Evolutionary conservation across 257 asterid species (phyloP).

Genomic region (Solanum chaucha): DNA sequence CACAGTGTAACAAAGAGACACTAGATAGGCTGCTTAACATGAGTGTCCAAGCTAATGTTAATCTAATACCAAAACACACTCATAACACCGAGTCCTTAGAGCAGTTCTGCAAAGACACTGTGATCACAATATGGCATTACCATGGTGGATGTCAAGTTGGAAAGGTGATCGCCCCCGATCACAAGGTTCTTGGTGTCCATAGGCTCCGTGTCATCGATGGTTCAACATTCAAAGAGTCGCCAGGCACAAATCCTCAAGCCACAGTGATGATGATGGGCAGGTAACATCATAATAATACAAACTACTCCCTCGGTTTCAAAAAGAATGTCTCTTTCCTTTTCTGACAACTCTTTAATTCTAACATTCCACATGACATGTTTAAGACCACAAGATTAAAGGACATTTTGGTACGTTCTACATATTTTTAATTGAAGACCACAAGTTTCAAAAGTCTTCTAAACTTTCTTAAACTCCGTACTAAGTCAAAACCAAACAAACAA

Average conservation of each 20-base stretch:
- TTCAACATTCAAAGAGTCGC: constrained; percentile 61
- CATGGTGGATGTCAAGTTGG: constrained; percentile 96
- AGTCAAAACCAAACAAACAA: background rate
- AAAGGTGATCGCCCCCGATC: constrained; percentile 48
- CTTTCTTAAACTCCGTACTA: background rate
- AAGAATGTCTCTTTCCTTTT: background rate
- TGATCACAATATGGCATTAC: constrained; percentile 96
- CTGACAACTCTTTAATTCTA: background rate
- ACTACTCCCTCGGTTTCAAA: background rate
- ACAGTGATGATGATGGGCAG: constrained; percentile 94
- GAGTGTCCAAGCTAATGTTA: constrained; percentile 77
- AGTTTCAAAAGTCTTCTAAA: no score
- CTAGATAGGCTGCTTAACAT: constrained; percentile 59
- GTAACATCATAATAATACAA: constrained; percentile 20
- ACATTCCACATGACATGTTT: background rate
- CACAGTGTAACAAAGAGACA: constrained; percentile 29
- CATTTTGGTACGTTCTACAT: background rate
- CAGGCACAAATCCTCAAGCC: constrained; percentile 98
- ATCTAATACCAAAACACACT: constrained; percentile 76
- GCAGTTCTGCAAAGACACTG: constrained; percentile 92
- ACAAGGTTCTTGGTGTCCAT: constrained; percentile 56
- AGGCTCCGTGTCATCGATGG: constrained; percentile 85
- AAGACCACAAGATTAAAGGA: background rate
- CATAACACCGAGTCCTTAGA: constrained; percentile 65
- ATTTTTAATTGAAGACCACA: background rate